Conservation (phyloP, 805 yeast species). For the Ascoidea tarda region DNA sequence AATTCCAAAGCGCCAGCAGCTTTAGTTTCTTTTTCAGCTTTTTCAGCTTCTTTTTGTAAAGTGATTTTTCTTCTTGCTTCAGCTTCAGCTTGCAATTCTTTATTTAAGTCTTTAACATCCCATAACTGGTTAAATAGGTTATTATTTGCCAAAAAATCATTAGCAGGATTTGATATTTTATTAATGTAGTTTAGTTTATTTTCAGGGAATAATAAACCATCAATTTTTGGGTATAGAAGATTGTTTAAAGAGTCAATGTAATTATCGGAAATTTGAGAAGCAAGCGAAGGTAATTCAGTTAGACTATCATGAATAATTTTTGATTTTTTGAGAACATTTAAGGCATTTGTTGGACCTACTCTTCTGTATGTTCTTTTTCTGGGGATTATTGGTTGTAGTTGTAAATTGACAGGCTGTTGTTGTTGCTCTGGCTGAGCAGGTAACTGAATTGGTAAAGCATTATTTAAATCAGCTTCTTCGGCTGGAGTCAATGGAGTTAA, state of each 20-base stretch:
- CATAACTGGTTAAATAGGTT: not conserved
- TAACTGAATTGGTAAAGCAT: not conserved
- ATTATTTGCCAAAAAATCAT: too few relatives aligned
- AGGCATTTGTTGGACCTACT: not conserved
- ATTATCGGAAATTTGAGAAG: too few relatives aligned
- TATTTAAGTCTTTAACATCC: not conserved
- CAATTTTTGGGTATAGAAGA: too few relatives aligned
- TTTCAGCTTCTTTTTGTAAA: not conserved
- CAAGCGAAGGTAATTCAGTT: not conserved
- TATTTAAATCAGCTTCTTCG: not conserved
- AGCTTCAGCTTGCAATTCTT: too few relatives aligned
- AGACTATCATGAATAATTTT: not conserved
- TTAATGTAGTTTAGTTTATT: not conserved
- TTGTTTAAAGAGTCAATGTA: too few relatives aligned
- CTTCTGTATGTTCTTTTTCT: not conserved
- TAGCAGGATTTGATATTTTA: not conserved
- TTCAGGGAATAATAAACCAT: not conserved
- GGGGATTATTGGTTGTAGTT: not conserved
- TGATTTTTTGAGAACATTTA: not conserved
- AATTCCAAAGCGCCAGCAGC: constrained; percentile 27
- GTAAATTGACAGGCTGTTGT: not conserved
- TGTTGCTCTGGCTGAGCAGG: not conserved
- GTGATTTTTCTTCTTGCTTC: not conserved
- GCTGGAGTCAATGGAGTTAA: not conserved
- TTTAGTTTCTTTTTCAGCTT: constrained; percentile 17